Conservation (phyloP, 2,329 filamentous ascomycete genomes). For the Westerdykella ornata region DNA sequence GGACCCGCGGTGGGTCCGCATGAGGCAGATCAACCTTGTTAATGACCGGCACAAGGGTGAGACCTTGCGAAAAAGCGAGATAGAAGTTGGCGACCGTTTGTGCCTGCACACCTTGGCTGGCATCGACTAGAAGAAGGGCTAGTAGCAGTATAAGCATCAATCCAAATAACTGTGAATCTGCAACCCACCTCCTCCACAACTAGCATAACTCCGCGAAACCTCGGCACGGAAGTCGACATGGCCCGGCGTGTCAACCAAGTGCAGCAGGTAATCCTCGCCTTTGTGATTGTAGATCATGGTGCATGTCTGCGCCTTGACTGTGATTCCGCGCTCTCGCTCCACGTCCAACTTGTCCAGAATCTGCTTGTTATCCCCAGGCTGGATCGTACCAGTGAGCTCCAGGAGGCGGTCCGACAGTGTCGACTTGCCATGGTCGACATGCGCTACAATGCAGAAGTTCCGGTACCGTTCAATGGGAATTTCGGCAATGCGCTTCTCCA, state of each 20-base stretch:
- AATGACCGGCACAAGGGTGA: conserved; percentile 81
- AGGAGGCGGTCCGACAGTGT: conserved; percentile 88
- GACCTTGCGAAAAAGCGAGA: conserved; percentile 84
- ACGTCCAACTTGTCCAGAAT: conserved; percentile 96
- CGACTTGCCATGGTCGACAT: conserved; percentile 98
- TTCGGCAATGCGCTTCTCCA: conserved; percentile 60
- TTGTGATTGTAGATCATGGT: conserved; percentile 91
- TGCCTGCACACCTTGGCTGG: conserved; percentile 91
- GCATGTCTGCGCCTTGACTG: conserved; percentile 97
- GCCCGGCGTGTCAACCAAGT: conserved; percentile 92
- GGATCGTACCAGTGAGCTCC: conserved; percentile 88
- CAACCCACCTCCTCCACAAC: conserved; percentile 63
- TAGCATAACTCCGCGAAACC: conserved; percentile 91
- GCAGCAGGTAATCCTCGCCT: conserved; percentile 82
- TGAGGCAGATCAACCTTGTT: conserved; percentile 95
- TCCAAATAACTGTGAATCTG: neutral
- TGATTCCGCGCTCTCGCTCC: conserved; percentile 91
- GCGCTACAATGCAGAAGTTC: conserved; percentile 98
- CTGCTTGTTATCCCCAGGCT: conserved; percentile 82
- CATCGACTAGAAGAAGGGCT: conserved; percentile 86
- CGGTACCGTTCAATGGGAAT: conserved; percentile 75
- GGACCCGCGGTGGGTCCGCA: conserved; percentile 76
- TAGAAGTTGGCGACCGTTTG: conserved; percentile 99
- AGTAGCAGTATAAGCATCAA: conserved; percentile 4
- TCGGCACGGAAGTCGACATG: conserved; percentile 98